Evolutionary conservation across 495 filamentous ascomycete species (phyloP), one percentile per base, ranked within the genome.

Genomic region (Trichocladium antarcticum): DNA sequence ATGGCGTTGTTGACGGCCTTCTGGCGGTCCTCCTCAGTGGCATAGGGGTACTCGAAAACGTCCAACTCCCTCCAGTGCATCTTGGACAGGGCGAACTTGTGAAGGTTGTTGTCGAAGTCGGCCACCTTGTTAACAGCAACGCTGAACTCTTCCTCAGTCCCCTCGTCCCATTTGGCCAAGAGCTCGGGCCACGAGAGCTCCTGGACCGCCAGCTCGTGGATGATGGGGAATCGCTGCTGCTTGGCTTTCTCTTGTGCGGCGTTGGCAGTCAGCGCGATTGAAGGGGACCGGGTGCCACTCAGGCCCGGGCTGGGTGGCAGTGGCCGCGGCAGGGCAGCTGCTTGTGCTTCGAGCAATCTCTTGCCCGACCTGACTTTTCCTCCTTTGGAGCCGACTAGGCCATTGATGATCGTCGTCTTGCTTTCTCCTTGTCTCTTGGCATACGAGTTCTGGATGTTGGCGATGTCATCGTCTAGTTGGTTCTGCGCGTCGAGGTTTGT

Each of bases 1-100:
- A 93, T 76, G n/a, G 87, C 85, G 58, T 84, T 86, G 56, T 90
- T 81, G 62, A 95, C 89, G 11, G 85, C 89, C 11, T 74, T 72
- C 57, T 88, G 73, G 21, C 88, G 81, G 55, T 89, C 84, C 28
- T 80, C 77, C 27, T 75, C 64, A 20, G 63, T 75, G 14, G 71
- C 69, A 61, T 89, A 92, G 6, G 75, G 70, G 62, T 87, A 92
- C 12, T 77, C 77, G 75, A 82, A 94, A 15, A 87, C 75, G 59
- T 95, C 84, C 24, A 95, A 70, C 49, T 95, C 88, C 57, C 83
- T 87, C 72, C 82, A 94, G 36, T 72, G 71, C 52, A 77, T 79
- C 59, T 85, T 85, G 56, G 69, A 76, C 39, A 90, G 67, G 44
- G 74, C 71, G 69, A 78, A 88, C 49, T 84, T 84, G 56, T 78